phyloP scores from a whole-genome alignment of 1,139 yeast genomes.

The Yamadazyma taylorii region DNA sequence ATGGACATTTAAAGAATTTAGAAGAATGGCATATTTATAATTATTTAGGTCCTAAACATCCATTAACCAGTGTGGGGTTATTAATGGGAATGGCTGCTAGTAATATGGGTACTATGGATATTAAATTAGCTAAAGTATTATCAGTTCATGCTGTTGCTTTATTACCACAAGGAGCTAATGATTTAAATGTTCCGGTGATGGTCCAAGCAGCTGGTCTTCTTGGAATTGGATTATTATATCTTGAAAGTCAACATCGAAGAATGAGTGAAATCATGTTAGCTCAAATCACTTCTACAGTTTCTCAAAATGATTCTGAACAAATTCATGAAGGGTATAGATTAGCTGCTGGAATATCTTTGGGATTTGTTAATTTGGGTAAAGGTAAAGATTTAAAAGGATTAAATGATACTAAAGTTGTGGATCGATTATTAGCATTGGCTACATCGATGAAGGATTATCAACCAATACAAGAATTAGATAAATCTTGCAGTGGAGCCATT shows the following conservation, averaged over 20 bases:
- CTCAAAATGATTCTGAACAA: slow-evolving; percentile 55
- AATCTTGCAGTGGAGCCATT: slow-evolving; percentile 79
- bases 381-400: slow-evolving; percentile 65
- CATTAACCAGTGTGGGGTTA: slow-evolving; percentile 81
- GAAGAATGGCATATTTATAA: slow-evolving; percentile 98
- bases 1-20: slow-evolving; percentile 78
- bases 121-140: slow-evolving; percentile 82
- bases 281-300: slow-evolving; percentile 59
- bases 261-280: slow-evolving; percentile 81
- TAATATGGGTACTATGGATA: slow-evolving; percentile 78
- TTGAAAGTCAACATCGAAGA: slow-evolving; percentile 77
- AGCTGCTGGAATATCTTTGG: slow-evolving; percentile 87
- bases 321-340: slow-evolving; percentile 82
- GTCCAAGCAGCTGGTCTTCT: slow-evolving; percentile 92
- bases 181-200: slow-evolving; percentile 75
- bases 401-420: slow-evolving; percentile 71
- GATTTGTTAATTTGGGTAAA: slow-evolving; percentile 81
- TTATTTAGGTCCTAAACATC: slow-evolving; percentile 87
- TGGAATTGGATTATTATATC: slow-evolving; percentile 84
- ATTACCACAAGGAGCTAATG: slow-evolving; percentile 88
- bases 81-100: slow-evolving; percentile 94
- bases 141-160: slow-evolving; percentile 93
- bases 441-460: slow-evolving; percentile 68
- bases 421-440: slow-evolving; percentile 60
- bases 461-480: slow-evolving; percentile 62